Evolutionary conservation across 306 rosid species (phyloP).

Genomic region (Fragaria ananassa): DNA sequence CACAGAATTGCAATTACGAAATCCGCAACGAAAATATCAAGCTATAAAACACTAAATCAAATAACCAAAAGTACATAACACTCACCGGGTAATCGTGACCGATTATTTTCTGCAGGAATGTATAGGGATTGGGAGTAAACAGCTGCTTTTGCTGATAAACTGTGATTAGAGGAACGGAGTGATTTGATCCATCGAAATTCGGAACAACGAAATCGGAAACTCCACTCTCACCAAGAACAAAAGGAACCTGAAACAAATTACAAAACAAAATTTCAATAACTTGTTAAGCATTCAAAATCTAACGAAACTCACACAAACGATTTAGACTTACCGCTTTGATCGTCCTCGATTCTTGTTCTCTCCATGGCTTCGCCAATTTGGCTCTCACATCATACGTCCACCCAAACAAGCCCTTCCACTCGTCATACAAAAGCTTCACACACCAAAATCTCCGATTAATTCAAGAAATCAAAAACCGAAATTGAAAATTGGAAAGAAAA

Average conservation of each 20-base stretch:
- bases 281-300: neutral
- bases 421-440: constrained; percentile 69
- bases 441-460: neutral
- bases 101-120: constrained; percentile 75
- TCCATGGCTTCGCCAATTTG: constrained; percentile 55
- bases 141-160: constrained; percentile 78
- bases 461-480: neutral
- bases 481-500: neutral
- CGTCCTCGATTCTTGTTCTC: constrained; percentile 57
- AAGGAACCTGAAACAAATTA: constrained; percentile 56
- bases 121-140: constrained; percentile 55
- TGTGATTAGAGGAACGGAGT: constrained; percentile 76
- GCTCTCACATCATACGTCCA: constrained; percentile 85
- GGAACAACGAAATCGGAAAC: constrained; percentile 48
- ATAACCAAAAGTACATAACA: neutral
- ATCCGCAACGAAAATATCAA: neutral
- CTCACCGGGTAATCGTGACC: constrained; percentile 84
- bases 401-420: constrained; percentile 82
- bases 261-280: neutral
- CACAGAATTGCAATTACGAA: constrained; percentile 3
- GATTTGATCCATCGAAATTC: constrained; percentile 66
- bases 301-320: constrained; percentile 9
- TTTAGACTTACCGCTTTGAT: constrained; percentile 52
- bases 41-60: neutral
- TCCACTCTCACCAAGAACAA: constrained; percentile 66